Evolutionary conservation across 768 basidiomycete genomes (phyloP).

Genomic region (Mrakia frigida): DNA sequence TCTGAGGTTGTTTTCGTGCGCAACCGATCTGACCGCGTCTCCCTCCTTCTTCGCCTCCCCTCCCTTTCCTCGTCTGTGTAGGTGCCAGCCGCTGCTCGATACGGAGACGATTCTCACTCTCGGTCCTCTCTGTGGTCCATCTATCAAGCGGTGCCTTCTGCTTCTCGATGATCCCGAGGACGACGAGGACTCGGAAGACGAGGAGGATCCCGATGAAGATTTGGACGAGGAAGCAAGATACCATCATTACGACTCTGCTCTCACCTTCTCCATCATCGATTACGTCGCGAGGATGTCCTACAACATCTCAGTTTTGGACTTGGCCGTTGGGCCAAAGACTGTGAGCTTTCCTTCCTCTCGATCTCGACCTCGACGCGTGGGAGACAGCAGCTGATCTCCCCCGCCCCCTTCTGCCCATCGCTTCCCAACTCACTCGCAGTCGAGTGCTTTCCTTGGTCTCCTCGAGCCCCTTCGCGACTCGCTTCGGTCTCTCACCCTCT

Average conservation of each 20-base stretch:
- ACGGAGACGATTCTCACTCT: conserved; percentile 15
- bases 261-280: conserved; percentile 2
- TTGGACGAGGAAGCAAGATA: background rate
- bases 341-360: background rate
- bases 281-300: background rate
- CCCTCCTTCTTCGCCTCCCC: too few species aligned
- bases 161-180: conserved; percentile 19
- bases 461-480: conserved; percentile 13
- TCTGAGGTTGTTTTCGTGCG: background rate
- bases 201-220: conserved; percentile 5
- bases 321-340: conserved; percentile 17
- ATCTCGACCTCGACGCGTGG: background rate
- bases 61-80: background rate
- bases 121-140: conserved; percentile 7
- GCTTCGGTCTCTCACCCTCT: conserved; percentile 6
- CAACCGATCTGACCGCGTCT: background rate
- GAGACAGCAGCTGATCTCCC: background rate
- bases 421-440: background rate
- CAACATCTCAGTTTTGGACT: conserved; percentile 12
- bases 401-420: background rate
- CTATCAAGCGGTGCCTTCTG: conserved; percentile 12
- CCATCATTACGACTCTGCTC: conserved; percentile 15
- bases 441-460: background rate
- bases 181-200: conserved; percentile 5
- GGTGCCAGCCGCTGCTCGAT: conserved; percentile 22